Conservation (phyloP, 805 yeast genomes). For the Zygotorulaspora florentina region DNA sequence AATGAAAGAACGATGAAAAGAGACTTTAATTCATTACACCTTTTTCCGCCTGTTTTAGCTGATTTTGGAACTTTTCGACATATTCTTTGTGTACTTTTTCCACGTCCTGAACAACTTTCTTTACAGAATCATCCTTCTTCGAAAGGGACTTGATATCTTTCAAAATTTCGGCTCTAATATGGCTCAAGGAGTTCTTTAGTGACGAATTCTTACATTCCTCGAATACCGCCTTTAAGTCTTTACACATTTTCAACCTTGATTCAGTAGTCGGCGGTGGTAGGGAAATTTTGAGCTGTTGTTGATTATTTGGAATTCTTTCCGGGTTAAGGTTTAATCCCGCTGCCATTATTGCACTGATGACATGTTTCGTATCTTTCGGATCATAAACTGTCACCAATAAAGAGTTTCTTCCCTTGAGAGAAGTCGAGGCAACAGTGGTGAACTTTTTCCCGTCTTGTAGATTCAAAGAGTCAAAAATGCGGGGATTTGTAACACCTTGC, state of each 20-base stretch:
- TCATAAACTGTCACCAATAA: slow-evolving; percentile 82
- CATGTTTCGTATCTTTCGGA: slow-evolving; percentile 63
- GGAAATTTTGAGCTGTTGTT: slow-evolving; percentile 67
- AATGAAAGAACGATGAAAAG: neutral
- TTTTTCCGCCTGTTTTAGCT: slow-evolving; percentile 54
- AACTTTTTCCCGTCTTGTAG: slow-evolving; percentile 49
- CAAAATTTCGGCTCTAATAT: slow-evolving; percentile 54
- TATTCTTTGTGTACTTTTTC: slow-evolving; percentile 70
- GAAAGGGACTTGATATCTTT: slow-evolving; percentile 49
- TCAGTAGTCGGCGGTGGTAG: slow-evolving; percentile 75
- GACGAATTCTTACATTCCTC: slow-evolving; percentile 58
- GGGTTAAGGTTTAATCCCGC: slow-evolving; percentile 75
- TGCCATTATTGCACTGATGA: slow-evolving; percentile 66
- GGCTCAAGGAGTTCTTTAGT: slow-evolving; percentile 47
- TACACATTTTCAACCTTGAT: slow-evolving; percentile 49
- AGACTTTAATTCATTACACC: slow-evolving; percentile 27
- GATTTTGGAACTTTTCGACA: slow-evolving; percentile 51
- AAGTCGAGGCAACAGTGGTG: slow-evolving; percentile 65
- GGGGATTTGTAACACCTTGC: slow-evolving; percentile 66
- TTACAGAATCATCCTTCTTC: slow-evolving; percentile 52
- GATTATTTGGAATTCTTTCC: slow-evolving; percentile 65
- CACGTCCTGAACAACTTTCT: slow-evolving; percentile 52
- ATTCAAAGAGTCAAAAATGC: slow-evolving; percentile 55
- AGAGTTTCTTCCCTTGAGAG: slow-evolving; percentile 60
- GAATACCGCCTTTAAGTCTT: slow-evolving; percentile 58